Evolutionary conservation across 148 eudicot species (phyloP).

Genomic region (Rhododendron molle): DNA sequence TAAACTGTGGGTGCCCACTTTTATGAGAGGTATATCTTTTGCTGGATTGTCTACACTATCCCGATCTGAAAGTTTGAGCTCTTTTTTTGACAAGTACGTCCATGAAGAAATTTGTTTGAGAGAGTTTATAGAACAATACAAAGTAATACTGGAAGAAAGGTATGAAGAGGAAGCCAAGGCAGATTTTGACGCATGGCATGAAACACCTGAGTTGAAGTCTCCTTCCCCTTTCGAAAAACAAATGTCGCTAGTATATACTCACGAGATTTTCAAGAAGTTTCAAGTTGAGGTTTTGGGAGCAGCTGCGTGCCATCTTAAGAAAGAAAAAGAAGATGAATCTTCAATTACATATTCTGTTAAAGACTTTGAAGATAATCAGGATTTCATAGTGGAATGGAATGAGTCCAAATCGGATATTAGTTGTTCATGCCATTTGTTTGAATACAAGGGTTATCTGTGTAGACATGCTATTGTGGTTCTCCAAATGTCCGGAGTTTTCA

Average conservation of each 20-base stretch:
- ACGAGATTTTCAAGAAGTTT: slow-evolving; percentile 52
- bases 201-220: slow-evolving; percentile 57
- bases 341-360: slow-evolving; percentile 44
- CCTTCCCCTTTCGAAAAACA: slow-evolving; percentile 73
- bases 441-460: slow-evolving; percentile 56
- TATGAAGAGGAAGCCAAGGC: slow-evolving; percentile 65
- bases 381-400: slow-evolving; percentile 52
- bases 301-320: slow-evolving; percentile 69
- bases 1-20: slow-evolving; percentile 49
- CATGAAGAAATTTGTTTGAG: slow-evolving; percentile 36
- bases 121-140: slow-evolving; percentile 52
- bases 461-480: slow-evolving; percentile 62
- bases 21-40: slow-evolving; percentile 44
- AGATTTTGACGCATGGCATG: slow-evolving; percentile 68
- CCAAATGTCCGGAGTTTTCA: slow-evolving; percentile 69
- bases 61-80: slow-evolving; percentile 51
- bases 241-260: slow-evolving; percentile 52
- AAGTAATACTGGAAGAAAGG: slow-evolving; percentile 39
- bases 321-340: slow-evolving; percentile 43
- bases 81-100: slow-evolving; percentile 45
- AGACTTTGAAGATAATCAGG: slow-evolving; percentile 55
- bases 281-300: slow-evolving; percentile 69
- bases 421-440: slow-evolving; percentile 63
- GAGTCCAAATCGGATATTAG: slow-evolving; percentile 44
- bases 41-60: slow-evolving; percentile 49